These are phyloP conservation scores for Solanum bukasovii DNA, from an alignment of 257 asterid species.

Conservation along the genomic window DNA sequence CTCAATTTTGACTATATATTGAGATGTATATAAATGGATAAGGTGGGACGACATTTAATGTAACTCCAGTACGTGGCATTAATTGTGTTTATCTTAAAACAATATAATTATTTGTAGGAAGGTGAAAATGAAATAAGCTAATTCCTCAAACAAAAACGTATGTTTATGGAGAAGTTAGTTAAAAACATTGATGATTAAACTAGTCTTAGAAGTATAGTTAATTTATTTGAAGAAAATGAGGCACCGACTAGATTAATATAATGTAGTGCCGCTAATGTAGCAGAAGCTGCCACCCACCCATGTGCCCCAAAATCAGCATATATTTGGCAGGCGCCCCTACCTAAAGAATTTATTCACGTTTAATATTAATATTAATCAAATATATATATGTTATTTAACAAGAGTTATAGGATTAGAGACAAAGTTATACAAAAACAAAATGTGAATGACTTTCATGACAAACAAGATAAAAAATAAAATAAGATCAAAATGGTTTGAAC, in stretches of 20 bases:
- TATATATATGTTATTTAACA: background rate
- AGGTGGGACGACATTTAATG: background rate
- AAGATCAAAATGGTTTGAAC: background rate
- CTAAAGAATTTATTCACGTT: background rate
- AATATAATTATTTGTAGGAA: background rate
- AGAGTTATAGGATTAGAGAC: background rate
- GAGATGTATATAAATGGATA: background rate
- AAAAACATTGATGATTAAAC: background rate
- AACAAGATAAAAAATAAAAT: background rate
- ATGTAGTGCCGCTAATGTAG: constrained; percentile 28
- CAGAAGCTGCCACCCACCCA: constrained; percentile 21
- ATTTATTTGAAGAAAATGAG: background rate
- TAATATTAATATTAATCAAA: background rate
- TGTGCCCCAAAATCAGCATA: constrained; percentile 37
- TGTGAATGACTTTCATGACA: background rate
- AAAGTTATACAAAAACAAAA: background rate
- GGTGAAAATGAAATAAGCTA: background rate
- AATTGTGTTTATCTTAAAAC: background rate
- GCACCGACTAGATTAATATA: background rate
- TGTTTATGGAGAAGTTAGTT: background rate
- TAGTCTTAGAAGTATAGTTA: background rate
- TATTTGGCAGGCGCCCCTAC: background rate
- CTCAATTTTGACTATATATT: background rate
- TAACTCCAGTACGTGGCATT: background rate
- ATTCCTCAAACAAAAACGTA: background rate